These are phyloP conservation scores for Ascochyta viciae-villosae DNA, from an alignment of 2,329 filamentous ascomycete genomes.

Conservation along the genomic window DNA sequence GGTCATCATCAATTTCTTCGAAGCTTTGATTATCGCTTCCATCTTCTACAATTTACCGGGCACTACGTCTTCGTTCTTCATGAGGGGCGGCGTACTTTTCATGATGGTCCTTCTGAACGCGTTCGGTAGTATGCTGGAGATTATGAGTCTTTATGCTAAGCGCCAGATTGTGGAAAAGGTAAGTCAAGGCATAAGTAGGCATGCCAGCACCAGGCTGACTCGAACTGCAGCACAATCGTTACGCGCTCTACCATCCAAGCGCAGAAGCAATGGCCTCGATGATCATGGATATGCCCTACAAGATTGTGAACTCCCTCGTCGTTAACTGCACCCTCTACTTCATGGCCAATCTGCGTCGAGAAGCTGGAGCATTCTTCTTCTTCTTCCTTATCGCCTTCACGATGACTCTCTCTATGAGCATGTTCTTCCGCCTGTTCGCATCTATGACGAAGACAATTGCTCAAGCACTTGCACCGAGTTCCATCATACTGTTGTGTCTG, in stretches of 20 bases:
- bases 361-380: slow-evolving; percentile 79
- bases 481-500: slow-evolving; percentile 65
- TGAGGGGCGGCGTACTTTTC: slow-evolving; percentile 64
- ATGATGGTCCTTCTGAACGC: slow-evolving; percentile 68
- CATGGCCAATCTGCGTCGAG: slow-evolving; percentile 77
- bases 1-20: slow-evolving; percentile 71
- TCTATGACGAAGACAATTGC: slow-evolving; percentile 71
- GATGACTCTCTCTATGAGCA: slow-evolving; percentile 76
- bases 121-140: slow-evolving; percentile 62
- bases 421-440: slow-evolving; percentile 80
- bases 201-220: not conserved
- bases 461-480: slow-evolving; percentile 61
- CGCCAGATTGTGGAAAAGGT: slow-evolving; percentile 84
- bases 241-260: slow-evolving; percentile 87
- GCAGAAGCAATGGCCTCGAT: slow-evolving; percentile 83
- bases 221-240: slow-evolving; percentile 69
- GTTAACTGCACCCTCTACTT: slow-evolving; percentile 86
- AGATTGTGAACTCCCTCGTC: slow-evolving; percentile 69
- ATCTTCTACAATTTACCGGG: slow-evolving; percentile 62
- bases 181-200: not conserved
- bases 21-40: slow-evolving; percentile 68
- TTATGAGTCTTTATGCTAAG: slow-evolving; percentile 77
- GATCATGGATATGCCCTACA: slow-evolving; percentile 79
- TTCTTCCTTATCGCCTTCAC: slow-evolving; percentile 68
- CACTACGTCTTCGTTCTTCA: slow-evolving; percentile 60